A percentile compares a stretch with the other conserved stretches of the same genome.
Conservation (phyloP, 179 eudicot genomes). For the Spergularia azorica region DNA sequence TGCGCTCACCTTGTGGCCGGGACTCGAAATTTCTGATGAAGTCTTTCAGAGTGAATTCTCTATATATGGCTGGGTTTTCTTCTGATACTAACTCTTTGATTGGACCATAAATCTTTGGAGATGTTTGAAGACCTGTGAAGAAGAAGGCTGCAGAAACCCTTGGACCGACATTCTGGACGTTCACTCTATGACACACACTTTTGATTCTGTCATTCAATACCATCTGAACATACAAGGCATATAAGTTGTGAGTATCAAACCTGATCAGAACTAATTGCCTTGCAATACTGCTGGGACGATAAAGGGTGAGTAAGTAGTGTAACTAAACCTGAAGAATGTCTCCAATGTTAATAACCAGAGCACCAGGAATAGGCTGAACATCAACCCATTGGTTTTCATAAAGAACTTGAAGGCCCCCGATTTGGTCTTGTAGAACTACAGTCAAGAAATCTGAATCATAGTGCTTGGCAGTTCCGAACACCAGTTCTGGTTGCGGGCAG, state of each 20-base stretch:
- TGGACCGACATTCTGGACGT: constrained; percentile 27
- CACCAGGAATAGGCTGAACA: constrained; percentile 18
- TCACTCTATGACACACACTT: constrained; percentile 33
- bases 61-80: constrained; percentile 19
- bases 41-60: constrained; percentile 2
- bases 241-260: no score
- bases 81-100: constrained; percentile 27
- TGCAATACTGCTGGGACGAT: not conserved
- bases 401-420: constrained; percentile 28
- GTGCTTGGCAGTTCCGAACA: constrained; percentile 25
- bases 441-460: constrained; percentile 21
- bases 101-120: constrained; percentile 22
- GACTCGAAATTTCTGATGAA: not conserved
- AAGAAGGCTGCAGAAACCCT: constrained; percentile 33
- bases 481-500: constrained; percentile 31
- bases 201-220: constrained; percentile 35
- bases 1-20: not conserved
- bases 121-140: constrained; percentile 9
- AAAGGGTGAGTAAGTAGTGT: not conserved
- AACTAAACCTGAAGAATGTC: constrained; percentile 19
- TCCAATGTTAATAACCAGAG: constrained; percentile 23
- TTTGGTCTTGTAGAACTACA: constrained; percentile 26
- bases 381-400: constrained; percentile 28
- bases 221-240: constrained; percentile 21
- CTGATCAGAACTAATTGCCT: no score